Conservation (phyloP, 371 early-diverging fungal genomes). For the Entomophthora muscae region DNA sequence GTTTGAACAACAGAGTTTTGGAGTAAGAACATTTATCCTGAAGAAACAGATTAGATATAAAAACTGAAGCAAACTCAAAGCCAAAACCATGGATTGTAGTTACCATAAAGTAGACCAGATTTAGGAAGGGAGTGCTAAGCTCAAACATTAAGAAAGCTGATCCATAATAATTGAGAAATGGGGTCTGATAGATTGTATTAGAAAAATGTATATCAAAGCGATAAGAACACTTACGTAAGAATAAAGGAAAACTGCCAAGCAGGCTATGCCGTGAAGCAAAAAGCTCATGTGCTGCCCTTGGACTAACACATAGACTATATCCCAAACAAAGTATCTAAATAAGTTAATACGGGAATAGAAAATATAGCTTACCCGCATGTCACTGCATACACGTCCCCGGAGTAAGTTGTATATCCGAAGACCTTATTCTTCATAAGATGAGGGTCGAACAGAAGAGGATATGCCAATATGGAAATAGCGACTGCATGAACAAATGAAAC, state of each 20-base stretch:
- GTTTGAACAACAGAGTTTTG: constrained; percentile 49
- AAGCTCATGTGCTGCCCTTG: constrained; percentile 52
- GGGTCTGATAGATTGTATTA: too few relatives aligned
- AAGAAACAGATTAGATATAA: background rate
- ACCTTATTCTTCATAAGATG: constrained; percentile 42
- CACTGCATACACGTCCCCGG: constrained; percentile 57
- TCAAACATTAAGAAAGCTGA: constrained; percentile 79
- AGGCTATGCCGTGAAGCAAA: constrained; percentile 61
- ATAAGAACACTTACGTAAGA: constrained; percentile 38
- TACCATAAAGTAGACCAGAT: constrained; percentile 82
- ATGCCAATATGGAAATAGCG: constrained; percentile 33
- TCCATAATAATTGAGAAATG: constrained; percentile 75
- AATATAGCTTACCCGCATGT: constrained; percentile 48
- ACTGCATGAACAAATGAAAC: constrained; percentile 34
- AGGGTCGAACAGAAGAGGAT: constrained; percentile 42
- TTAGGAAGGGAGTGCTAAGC: constrained; percentile 76
- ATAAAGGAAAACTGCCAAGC: constrained; percentile 52
- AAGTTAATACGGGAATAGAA: constrained; percentile 5
- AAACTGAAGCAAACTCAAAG: background rate
- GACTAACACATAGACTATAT: constrained; percentile 42
- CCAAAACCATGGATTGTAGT: too few relatives aligned
- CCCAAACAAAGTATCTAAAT: constrained; percentile 79
- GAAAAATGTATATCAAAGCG: too few relatives aligned
- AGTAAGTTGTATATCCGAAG: constrained; percentile 51
- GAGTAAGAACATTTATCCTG: constrained; percentile 64